Evolutionary conservation across 2,329 filamentous ascomycete species (phyloP).

Genomic region (Myriosclerotinia duriaeana): DNA sequence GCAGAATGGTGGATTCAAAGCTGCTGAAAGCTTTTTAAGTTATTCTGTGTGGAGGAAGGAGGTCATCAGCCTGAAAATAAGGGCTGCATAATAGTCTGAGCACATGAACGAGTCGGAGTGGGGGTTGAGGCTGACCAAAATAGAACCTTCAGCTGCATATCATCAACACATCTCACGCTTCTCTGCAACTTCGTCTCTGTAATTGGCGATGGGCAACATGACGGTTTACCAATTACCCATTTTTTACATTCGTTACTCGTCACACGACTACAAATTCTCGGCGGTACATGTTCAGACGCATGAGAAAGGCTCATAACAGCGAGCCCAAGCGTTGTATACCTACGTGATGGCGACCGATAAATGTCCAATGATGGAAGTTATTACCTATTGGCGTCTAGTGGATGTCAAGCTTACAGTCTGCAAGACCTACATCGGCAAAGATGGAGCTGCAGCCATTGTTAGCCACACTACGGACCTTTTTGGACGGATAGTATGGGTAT

Average conservation of each 20-base stretch:
- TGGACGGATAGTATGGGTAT: background rate
- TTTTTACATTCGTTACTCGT: background rate
- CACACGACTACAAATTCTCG: constrained; percentile 8
- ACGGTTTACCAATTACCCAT: background rate
- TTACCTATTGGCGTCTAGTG: background rate
- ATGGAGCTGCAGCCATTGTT: constrained; percentile 1
- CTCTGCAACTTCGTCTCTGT: constrained; percentile 7
- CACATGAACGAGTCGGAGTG: constrained; percentile 17
- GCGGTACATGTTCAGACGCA: background rate
- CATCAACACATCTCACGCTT: constrained; percentile 14
- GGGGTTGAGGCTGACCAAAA: constrained; percentile 19
- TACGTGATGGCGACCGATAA: background rate
- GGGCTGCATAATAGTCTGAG: constrained; percentile 15
- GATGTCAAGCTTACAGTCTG: constrained; percentile 6
- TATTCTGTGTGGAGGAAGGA: background rate
- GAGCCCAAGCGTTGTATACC: background rate
- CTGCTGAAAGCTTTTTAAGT: background rate
- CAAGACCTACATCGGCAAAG: background rate
- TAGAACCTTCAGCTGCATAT: constrained; percentile 19
- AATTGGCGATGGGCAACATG: constrained; percentile 15
- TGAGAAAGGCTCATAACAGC: background rate
- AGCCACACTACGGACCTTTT: constrained; percentile 9
- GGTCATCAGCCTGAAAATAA: constrained; percentile 15
- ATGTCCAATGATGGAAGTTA: background rate
- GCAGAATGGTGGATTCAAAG: background rate